Evolutionary conservation across 495 filamentous ascomycete genomes (phyloP).

Genomic region (Amorphotheca resinae): DNA sequence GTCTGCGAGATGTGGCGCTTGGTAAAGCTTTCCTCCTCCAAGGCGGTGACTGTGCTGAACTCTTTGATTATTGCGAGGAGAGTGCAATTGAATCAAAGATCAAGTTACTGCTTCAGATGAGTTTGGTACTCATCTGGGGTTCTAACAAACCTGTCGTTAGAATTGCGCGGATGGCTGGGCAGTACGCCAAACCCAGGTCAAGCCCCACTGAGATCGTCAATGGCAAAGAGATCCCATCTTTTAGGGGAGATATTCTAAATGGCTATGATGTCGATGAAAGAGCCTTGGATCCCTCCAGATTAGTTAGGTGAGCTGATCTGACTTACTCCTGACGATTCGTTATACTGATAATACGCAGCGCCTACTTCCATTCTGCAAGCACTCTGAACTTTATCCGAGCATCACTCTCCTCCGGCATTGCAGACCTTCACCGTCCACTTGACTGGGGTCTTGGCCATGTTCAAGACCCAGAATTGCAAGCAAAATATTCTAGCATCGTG

Average conservation of each 20-base stretch:
- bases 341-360: constrained; percentile 30
- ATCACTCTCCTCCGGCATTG: constrained; percentile 74
- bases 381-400: constrained; percentile 88
- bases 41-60: constrained; percentile 92
- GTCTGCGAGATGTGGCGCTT: constrained; percentile 71
- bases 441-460: constrained; percentile 97
- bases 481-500: constrained; percentile 74
- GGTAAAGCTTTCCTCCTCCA: constrained; percentile 92
- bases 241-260: constrained; percentile 92
- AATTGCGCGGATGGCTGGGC: constrained; percentile 90
- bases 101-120: constrained; percentile 94
- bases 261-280: constrained; percentile 63
- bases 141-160: constrained; percentile 85
- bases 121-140: constrained; percentile 81
- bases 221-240: constrained; percentile 72
- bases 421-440: constrained; percentile 83
- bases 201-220: constrained; percentile 74
- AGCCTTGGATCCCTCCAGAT: constrained; percentile 63
- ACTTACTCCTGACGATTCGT: constrained; percentile 1
- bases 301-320: constrained; percentile 48
- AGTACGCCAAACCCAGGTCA: constrained; percentile 91
- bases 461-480: constrained; percentile 64
- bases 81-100: constrained; percentile 87
- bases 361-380: constrained; percentile 89
- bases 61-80: constrained; percentile 93